Evolutionary conservation across 495 filamentous ascomycete genomes (phyloP).

Genomic region (Penicillium ochrochloron): DNA sequence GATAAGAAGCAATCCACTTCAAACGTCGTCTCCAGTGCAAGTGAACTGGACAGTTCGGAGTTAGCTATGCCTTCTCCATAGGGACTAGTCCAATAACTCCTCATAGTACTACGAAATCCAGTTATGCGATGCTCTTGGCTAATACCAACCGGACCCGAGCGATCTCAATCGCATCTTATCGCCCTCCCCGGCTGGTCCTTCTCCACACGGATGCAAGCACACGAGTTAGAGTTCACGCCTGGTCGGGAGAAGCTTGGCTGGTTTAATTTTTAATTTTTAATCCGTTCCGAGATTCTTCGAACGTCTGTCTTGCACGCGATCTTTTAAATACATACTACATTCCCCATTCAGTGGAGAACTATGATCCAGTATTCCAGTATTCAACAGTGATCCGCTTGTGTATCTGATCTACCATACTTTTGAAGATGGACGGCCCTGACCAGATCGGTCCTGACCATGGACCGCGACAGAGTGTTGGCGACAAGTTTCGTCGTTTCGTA

Average conservation of each 20-base stretch:
- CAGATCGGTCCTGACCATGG: conserved; percentile 54
- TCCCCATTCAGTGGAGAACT: background rate
- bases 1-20: conserved; percentile 11
- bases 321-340: background rate
- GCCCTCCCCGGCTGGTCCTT: conserved; percentile 6
- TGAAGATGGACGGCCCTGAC: conserved; percentile 52
- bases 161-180: conserved; percentile 15
- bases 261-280: background rate
- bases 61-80: background rate
- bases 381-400: background rate
- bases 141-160: conserved; percentile 13
- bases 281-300: background rate
- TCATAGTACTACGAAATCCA: background rate
- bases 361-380: background rate
- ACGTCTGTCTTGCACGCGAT: background rate
- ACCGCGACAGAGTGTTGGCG: conserved; percentile 45
- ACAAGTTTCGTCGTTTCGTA: conserved; percentile 41
- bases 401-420: background rate
- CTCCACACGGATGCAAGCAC: conserved; percentile 11
- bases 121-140: conserved; percentile 35
- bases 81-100: background rate
- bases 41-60: background rate
- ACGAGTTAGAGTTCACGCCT: conserved; percentile 10
- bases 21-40: background rate
- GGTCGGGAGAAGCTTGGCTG: conserved; percentile 4